A percentile compares a stretch with the other conserved stretches of the same genome.
Evolutionary conservation across 2,329 filamentous ascomycete species (phyloP).

Genomic region (Cladosporium sp.): DNA sequence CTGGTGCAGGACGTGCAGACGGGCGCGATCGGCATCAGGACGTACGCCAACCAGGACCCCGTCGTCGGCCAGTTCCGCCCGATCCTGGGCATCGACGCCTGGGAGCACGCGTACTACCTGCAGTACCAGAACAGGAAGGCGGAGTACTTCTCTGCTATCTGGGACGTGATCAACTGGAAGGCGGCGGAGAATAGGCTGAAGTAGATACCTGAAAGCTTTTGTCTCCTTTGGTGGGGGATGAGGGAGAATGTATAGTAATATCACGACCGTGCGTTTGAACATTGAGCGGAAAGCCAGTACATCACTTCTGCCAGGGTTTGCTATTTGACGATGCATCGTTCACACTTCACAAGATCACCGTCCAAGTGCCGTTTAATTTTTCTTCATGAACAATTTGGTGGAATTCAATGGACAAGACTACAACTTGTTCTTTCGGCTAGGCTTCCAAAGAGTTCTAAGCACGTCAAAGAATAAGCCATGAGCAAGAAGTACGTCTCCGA

Average conservation of each 20-base stretch:
- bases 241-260: no score
- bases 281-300: no score
- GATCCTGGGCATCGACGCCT: slow-evolving; percentile 83
- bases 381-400: no score
- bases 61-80: slow-evolving; percentile 77
- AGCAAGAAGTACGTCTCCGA: neutral
- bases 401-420: no score
- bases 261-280: no score
- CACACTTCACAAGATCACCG: no score
- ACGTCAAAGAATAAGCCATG: neutral
- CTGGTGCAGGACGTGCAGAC: slow-evolving; percentile 62
- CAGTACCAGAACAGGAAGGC: slow-evolving; percentile 97
- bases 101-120: slow-evolving; percentile 94
- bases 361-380: no score
- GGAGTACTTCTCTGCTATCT: slow-evolving; percentile 88
- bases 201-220: slow-evolving; percentile 14
- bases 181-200: slow-evolving; percentile 49
- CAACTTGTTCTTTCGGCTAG: slow-evolving; percentile 10
- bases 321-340: no score
- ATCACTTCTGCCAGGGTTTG: no score
- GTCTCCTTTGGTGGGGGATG: no score
- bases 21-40: slow-evolving; percentile 63
- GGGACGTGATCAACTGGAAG: slow-evolving; percentile 97
- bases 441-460: slow-evolving; percentile 9
- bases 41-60: slow-evolving; percentile 82